phyloP scores from a whole-genome alignment of 2,329 filamentous ascomycete species.

The Cercospora sojina region DNA sequence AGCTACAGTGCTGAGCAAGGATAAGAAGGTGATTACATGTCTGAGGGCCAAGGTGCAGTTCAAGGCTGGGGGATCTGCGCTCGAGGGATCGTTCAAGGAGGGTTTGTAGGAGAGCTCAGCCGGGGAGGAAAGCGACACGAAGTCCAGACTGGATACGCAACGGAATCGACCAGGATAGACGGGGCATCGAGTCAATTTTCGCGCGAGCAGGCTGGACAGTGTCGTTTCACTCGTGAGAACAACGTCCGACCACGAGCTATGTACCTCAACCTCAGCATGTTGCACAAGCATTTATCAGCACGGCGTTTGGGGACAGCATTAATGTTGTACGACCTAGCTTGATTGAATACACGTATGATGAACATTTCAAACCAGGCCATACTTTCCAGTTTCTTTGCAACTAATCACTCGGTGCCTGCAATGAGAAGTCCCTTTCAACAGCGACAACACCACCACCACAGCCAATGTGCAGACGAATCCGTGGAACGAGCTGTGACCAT shows the following conservation, averaged over 20 bases:
- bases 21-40: conserved; percentile 79
- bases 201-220: not conserved
- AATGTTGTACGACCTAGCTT: conserved; percentile 4
- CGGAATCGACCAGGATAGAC: not conserved
- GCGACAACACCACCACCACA: not conserved
- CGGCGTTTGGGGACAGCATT: not conserved
- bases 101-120: conserved; percentile 21
- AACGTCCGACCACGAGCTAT: not conserved
- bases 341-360: not conserved
- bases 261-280: not conserved
- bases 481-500: not conserved
- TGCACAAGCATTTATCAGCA: not conserved
- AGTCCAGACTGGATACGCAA: not conserved
- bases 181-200: not conserved
- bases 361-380: not conserved
- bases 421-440: not conserved
- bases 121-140: not conserved
- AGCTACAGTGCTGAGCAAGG: conserved; percentile 76
- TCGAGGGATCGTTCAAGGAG: conserved; percentile 28
- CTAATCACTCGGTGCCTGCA: not conserved
- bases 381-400: not conserved
- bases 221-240: not conserved
- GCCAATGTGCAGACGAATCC: no score
- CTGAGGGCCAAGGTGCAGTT: conserved; percentile 73
- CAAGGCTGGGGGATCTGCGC: conserved; percentile 39